phyloP scores from a whole-genome alignment of 495 filamentous ascomycete species.

The Mycothermus thermophilus region DNA sequence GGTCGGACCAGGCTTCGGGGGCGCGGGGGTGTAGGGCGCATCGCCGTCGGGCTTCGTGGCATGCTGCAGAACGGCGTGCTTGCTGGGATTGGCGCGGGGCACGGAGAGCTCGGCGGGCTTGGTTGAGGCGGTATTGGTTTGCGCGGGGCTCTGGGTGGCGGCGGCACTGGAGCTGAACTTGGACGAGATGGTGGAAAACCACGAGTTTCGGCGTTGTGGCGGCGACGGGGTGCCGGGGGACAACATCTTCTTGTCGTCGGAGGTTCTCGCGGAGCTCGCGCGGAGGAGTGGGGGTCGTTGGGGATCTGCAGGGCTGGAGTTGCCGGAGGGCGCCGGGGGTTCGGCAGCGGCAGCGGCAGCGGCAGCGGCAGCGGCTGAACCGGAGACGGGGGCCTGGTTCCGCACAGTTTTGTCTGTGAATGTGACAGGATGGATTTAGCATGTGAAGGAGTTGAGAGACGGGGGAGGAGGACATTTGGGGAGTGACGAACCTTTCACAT shows the following conservation, averaged over 20 bases:
- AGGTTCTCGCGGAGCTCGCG: slow-evolving; percentile 16
- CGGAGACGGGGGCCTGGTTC: no score
- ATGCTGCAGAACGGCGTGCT: slow-evolving; percentile 41
- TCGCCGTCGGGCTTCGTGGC: slow-evolving; percentile 34
- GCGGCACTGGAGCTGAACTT: slow-evolving; percentile 65
- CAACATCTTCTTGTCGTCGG: slow-evolving; percentile 4
- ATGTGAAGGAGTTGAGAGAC: no score
- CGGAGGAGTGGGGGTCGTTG: background rate
- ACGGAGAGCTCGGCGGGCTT: slow-evolving; percentile 45
- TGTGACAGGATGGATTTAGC: no score
- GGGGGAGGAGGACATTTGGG: no score
- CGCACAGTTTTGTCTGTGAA: no score
- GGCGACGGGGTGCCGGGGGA: slow-evolving; percentile 8
- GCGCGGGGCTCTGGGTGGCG: slow-evolving; percentile 30
- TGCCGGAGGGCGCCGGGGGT: no score
- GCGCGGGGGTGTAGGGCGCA: slow-evolving; percentile 52
- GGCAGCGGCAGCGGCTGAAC: no score
- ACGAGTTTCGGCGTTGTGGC: slow-evolving; percentile 55
- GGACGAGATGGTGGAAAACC: slow-evolving; percentile 84
- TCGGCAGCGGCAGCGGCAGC: no score
- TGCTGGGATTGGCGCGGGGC: slow-evolving; percentile 37
- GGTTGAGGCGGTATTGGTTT: slow-evolving; percentile 25
- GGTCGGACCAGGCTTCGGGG: slow-evolving; percentile 47
- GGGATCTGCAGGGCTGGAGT: no score
- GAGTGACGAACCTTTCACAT: slow-evolving; percentile 30